A percentile compares a stretch with the other conserved stretches of the same genome.
Conservation (phyloP, 345 rosid species). For the Melaleuca quinquenervia region DNA sequence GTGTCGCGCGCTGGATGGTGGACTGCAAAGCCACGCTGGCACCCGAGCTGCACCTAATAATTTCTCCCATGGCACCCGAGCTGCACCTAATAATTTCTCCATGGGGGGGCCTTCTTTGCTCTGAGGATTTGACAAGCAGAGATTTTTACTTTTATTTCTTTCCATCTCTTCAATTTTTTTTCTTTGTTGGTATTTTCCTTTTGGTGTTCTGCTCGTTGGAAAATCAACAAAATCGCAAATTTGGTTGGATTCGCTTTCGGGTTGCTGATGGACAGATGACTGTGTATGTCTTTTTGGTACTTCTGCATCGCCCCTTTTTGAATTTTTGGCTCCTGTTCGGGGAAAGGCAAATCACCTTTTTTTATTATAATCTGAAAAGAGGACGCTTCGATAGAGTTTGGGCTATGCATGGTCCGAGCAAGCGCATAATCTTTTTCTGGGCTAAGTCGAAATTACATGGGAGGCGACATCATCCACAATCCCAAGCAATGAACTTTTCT, state of each 20-base stretch:
- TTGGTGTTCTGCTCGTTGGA: not conserved
- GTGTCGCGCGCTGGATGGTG: too few relatives aligned
- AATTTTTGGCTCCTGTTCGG: not conserved
- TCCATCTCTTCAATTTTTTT: not conserved
- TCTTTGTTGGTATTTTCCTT: not conserved
- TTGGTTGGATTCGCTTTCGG: not conserved
- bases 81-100: too few relatives aligned
- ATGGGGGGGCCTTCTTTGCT: not conserved
- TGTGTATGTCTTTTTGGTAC: not conserved
- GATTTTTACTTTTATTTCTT: not conserved
- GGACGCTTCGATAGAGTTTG: not conserved
- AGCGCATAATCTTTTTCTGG: not conserved
- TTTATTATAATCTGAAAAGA: not conserved
- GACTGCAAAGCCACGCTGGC: too few relatives aligned
- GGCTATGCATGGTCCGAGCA: not conserved
- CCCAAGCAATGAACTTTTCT: not conserved
- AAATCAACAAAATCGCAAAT: not conserved
- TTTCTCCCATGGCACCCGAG: too few relatives aligned
- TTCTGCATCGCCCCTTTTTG: not conserved
- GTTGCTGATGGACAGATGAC: slow-evolving; percentile 22
- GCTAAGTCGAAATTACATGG: not conserved
- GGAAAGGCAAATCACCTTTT: not conserved
- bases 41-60: too few relatives aligned
- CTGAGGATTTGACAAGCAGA: not conserved
- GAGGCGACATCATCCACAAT: not conserved